Evolutionary conservation across 202 grass and related monocot genomes (phyloP).

Genomic region (Saccharum hybrid): DNA sequence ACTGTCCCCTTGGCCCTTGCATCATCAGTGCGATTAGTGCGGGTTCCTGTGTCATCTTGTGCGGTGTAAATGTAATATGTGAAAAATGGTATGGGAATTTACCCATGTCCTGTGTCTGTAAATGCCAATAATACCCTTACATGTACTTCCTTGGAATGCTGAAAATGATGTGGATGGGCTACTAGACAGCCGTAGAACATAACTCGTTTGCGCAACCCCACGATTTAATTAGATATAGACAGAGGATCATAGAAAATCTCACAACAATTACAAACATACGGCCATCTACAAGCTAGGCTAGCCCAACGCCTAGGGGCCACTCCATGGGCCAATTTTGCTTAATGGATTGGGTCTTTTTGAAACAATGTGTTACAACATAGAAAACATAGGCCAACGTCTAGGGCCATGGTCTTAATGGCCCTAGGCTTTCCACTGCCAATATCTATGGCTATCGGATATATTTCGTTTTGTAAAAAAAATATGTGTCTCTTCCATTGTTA

Average conservation of each 20-base stretch:
- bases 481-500: no score
- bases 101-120: constrained; percentile 10
- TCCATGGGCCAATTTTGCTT: neutral
- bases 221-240: neutral
- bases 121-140: constrained; percentile 5
- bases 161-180: constrained; percentile 16
- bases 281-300: neutral
- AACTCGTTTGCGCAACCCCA: neutral
- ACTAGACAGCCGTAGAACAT: neutral
- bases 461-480: no score
- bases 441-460: no score
- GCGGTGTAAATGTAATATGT: constrained; percentile 36
- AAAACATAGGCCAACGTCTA: neutral
- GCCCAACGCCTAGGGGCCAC: neutral
- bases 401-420: no score
- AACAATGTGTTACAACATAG: neutral
- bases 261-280: neutral
- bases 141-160: constrained; percentile 1
- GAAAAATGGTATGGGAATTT: constrained; percentile 30
- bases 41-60: constrained; percentile 21
- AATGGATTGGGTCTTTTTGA: neutral
- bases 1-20: constrained; percentile 7
- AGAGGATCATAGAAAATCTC: neutral
- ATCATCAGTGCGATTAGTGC: constrained; percentile 41
- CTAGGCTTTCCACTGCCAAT: no score